phyloP scores from a whole-genome alignment of 148 eudicot species.

The Nyssa sinensis region DNA sequence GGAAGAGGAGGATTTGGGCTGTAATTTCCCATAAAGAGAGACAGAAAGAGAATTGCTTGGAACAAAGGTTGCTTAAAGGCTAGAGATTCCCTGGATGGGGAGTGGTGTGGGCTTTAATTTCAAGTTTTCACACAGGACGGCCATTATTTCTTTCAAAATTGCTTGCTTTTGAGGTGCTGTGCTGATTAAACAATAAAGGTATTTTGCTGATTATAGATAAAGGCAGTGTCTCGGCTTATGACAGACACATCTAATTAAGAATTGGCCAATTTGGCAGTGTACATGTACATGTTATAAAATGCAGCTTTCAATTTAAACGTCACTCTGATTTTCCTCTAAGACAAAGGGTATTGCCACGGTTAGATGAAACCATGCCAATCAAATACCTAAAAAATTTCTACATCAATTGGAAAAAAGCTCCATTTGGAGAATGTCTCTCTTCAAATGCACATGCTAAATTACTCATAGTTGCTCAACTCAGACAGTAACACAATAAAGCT shows the following conservation, averaged over 20 bases:
- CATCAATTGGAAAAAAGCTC: too few species aligned
- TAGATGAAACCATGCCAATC: too few species aligned
- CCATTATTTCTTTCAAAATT: not conserved
- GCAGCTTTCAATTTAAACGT: not conserved
- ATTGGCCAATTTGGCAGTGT: not conserved
- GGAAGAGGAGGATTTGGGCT: not conserved
- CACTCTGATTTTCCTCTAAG: not conserved
- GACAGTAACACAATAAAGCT: too few species aligned
- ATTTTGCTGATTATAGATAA: slow-evolving; percentile 4
- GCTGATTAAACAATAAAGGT: slow-evolving; percentile 1
- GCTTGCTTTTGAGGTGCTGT: slow-evolving; percentile 12
- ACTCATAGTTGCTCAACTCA: too few species aligned
- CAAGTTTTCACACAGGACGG: slow-evolving; percentile 17
- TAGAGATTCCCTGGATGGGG: slow-evolving; percentile 78
- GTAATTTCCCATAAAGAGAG: slow-evolving; percentile 6
- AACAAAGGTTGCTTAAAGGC: slow-evolving; percentile 93
- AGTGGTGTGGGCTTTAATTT: slow-evolving; percentile 14
- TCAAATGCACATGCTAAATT: too few species aligned
- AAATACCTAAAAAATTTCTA: too few species aligned
- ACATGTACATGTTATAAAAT: not conserved
- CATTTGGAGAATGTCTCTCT: too few species aligned
- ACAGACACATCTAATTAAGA: not conserved
- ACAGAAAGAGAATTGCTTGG: slow-evolving; percentile 64
- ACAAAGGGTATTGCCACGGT: not conserved
- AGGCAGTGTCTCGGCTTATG: not conserved